Conservation (phyloP, 768 basidiomycete genomes). For the Podaxis sp. region DNA sequence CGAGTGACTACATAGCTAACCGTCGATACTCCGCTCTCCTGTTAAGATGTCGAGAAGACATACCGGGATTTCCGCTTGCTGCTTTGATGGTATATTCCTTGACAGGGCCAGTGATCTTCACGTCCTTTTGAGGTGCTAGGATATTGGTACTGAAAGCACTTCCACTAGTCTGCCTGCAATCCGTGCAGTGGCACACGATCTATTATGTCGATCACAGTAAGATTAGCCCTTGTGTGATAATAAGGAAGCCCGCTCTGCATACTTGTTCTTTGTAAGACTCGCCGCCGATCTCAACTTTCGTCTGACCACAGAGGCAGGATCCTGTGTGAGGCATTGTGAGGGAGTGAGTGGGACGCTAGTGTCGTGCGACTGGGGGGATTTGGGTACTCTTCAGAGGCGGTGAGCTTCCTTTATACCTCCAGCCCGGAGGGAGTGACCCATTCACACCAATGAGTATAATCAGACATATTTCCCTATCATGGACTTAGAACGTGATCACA, state of each 20-base stretch:
- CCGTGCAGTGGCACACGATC: constrained; percentile 36
- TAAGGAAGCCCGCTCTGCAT: background rate
- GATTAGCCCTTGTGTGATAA: background rate
- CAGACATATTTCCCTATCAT: background rate
- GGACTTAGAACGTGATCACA: background rate
- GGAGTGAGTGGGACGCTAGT: background rate
- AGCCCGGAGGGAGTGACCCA: background rate
- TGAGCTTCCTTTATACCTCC: background rate
- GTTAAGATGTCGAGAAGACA: background rate
- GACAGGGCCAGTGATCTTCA: constrained; percentile 32
- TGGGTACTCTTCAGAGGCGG: background rate
- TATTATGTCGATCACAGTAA: constrained; percentile 7
- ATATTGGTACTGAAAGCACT: constrained; percentile 38
- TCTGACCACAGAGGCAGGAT: constrained; percentile 33
- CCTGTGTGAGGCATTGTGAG: constrained; percentile 20
- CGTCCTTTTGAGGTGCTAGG: constrained; percentile 30
- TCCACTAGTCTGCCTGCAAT: constrained; percentile 37
- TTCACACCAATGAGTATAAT: background rate
- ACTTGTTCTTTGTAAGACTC: constrained; percentile 29
- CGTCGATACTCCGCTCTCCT: background rate
- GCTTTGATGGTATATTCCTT: constrained; percentile 29
- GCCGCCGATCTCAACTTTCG: constrained; percentile 23
- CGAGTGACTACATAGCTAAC: constrained; percentile 26
- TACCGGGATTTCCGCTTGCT: constrained; percentile 33
- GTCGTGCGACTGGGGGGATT: background rate